Evolutionary conservation across 1,284 basidiomycete genomes (phyloP), one percentile per base, ranked within the genome.

Genomic region (Ganoderma lucidum): DNA sequence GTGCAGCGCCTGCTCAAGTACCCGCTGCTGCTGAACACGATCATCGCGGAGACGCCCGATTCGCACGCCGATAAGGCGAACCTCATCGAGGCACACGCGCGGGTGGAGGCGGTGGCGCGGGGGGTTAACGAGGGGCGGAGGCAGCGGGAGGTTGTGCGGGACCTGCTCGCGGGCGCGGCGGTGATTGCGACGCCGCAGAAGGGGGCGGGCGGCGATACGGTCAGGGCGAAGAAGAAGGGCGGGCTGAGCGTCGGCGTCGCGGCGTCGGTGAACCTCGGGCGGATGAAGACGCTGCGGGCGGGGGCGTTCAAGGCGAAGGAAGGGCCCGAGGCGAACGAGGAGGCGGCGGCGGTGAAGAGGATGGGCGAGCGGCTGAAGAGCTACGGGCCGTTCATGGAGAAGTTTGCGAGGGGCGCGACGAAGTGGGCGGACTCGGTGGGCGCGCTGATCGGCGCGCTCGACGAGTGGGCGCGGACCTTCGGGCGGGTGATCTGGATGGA

Each of bases 1-100:
- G 93, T 97, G 8, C 96, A 97, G 77, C 89, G 95, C n/a, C 86
- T 97, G 61, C 88, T 96, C 74, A 98, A 97, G 79, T 98, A 98
- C 78, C 93, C 96, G 0, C 86, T 98, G 14, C 88, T 98, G 23
- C 89, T 98, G 48, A 82, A 83, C 23, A 90, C 95, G 63, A 91
- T 98, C 68, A 86, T 94, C 62, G 88, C 92, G 48, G 90, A 91
- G 76, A 98, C 96, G 0, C 90, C 92, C 1, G 88, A 91, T 35
- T 81, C 83, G 14, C 95, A 97, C 78, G 85, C 87, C 0, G 96
- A 97, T 80, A 92, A 90, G 77, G 85, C 84, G 59, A 85, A 85
- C 62, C 85, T 97, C 35, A 82, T 84, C 39, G 78, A 84, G 6
- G 95, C 96, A 0, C 89, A 90, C 19, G 81, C 82, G 70, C 86